Evolutionary conservation across 2,329 filamentous ascomycete species (phyloP).

Genomic region (Tolypocladium guangdongense): DNA sequence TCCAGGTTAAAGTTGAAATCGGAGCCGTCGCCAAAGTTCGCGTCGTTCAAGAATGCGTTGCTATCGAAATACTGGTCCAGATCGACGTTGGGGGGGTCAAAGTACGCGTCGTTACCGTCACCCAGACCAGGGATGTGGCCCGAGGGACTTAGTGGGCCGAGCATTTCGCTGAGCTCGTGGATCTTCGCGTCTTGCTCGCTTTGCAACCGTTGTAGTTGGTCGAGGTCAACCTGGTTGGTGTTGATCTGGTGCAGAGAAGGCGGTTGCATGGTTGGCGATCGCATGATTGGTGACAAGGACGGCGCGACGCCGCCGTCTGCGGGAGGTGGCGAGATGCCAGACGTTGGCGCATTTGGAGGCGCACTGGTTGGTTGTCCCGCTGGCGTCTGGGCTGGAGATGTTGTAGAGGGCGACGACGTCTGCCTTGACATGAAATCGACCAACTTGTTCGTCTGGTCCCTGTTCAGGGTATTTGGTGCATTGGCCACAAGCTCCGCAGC

Average conservation of each 20-base stretch:
- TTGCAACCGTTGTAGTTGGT: conserved; percentile 68
- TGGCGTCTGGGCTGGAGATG: conserved; percentile 11
- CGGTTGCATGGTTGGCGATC: conserved; percentile 28
- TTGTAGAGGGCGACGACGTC: conserved; percentile 14
- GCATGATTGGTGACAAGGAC: conserved; percentile 40
- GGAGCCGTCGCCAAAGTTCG: conserved; percentile 30
- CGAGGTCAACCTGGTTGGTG: conserved; percentile 63
- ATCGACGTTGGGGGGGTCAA: conserved; percentile 29
- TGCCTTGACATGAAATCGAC: conserved; percentile 48
- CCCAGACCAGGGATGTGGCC: conserved; percentile 65
- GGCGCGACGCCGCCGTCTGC: conserved; percentile 15
- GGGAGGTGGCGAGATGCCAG: conserved; percentile 8
- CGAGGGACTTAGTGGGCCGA: conserved; percentile 71
- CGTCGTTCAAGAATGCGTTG: conserved; percentile 26
- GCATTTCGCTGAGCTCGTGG: conserved; percentile 58
- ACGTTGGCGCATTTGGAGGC: neutral
- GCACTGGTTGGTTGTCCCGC: neutral
- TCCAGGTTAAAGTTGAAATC: conserved; percentile 44
- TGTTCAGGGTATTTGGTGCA: conserved; percentile 41
- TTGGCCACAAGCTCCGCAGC: conserved; percentile 39
- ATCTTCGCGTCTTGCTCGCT: conserved; percentile 69
- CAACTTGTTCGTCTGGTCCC: conserved; percentile 47
- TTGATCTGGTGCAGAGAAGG: conserved; percentile 52
- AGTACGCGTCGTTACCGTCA: conserved; percentile 24
- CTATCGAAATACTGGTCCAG: conserved; percentile 41